These are phyloP conservation scores for Boletus sp. DNA, from an alignment of 768 basidiomycete genomes.

Conservation along the genomic window DNA sequence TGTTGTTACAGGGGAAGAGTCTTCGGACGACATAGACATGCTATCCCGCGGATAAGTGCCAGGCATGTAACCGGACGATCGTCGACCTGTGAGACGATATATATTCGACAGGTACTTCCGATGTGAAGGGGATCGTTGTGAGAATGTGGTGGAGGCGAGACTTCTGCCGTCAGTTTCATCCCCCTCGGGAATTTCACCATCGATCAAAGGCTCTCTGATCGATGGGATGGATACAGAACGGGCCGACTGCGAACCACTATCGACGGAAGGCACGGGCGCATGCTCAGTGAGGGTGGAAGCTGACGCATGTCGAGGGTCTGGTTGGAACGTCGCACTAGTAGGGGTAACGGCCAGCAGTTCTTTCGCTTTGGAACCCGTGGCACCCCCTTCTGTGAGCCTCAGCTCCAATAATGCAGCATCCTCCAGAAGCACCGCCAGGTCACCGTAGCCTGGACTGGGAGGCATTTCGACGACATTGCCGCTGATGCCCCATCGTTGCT, in stretches of 20 bases:
- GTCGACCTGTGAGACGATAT: slow-evolving; percentile 41
- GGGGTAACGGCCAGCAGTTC: slow-evolving; percentile 20
- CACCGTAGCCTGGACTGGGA: slow-evolving; percentile 48
- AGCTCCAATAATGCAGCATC: slow-evolving; percentile 60
- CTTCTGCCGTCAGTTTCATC: slow-evolving; percentile 32
- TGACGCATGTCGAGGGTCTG: slow-evolving; percentile 20
- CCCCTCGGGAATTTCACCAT: slow-evolving; percentile 23
- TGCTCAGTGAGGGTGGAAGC: slow-evolving; percentile 24
- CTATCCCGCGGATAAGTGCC: slow-evolving; percentile 54
- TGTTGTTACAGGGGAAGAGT: slow-evolving; percentile 58
- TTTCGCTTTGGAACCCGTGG: slow-evolving; percentile 4
- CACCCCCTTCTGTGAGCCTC: slow-evolving; percentile 48
- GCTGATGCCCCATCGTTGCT: slow-evolving; percentile 29
- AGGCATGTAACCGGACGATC: slow-evolving; percentile 40
- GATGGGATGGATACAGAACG: slow-evolving; percentile 32
- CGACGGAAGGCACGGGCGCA: slow-evolving; percentile 10
- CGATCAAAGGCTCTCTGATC: slow-evolving; percentile 28
- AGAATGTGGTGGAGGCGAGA: slow-evolving; percentile 41
- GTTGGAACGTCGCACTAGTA: slow-evolving; percentile 24
- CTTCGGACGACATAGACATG: slow-evolving; percentile 66
- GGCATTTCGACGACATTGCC: slow-evolving; percentile 33
- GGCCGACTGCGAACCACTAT: slow-evolving; percentile 23
- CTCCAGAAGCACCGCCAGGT: slow-evolving; percentile 53
- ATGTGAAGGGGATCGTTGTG: slow-evolving; percentile 49
- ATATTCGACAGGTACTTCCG: slow-evolving; percentile 49